phyloP scores from a whole-genome alignment of 352 stramenopile genomes.

The Pythium aquatile region DNA sequence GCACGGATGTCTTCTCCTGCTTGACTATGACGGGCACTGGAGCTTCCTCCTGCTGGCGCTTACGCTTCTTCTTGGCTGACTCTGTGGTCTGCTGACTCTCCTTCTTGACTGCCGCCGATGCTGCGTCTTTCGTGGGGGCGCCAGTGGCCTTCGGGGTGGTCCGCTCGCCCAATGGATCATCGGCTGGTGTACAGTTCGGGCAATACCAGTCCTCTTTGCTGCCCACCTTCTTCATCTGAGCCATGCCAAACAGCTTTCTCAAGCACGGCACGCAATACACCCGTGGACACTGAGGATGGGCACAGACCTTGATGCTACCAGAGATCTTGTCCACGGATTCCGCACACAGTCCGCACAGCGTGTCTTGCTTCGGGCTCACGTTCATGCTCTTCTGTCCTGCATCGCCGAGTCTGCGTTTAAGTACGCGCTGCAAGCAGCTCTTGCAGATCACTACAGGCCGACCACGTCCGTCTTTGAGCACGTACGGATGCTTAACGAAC shows the following conservation, averaged over 20 bases:
- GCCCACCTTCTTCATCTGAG: constrained; percentile 51
- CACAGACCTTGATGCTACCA: constrained; percentile 39
- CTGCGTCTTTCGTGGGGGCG: not conserved
- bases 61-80: constrained; percentile 43
- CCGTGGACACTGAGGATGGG: constrained; percentile 45
- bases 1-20: constrained; percentile 2
- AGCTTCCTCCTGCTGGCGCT: constrained; percentile 32
- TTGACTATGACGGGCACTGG: constrained; percentile 26
- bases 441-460: constrained; percentile 56
- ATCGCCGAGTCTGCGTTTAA: constrained; percentile 37
- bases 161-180: constrained; percentile 1
- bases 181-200: constrained; percentile 48
- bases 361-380: constrained; percentile 15
- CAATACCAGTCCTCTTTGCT: constrained; percentile 61
- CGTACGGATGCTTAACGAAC: constrained; percentile 64
- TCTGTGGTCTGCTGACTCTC: not conserved
- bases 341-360: constrained; percentile 52
- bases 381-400: not conserved
- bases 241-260: constrained; percentile 60
- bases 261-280: constrained; percentile 60
- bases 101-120: not conserved
- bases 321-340: constrained; percentile 28
- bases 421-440: constrained; percentile 57
- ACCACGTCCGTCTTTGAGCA: constrained; percentile 66
- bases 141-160: not conserved